Evolutionary conservation across 345 rosid species (phyloP), one percentile per base, ranked within the genome.

Genomic region (Sonneratia caseolaris): DNA sequence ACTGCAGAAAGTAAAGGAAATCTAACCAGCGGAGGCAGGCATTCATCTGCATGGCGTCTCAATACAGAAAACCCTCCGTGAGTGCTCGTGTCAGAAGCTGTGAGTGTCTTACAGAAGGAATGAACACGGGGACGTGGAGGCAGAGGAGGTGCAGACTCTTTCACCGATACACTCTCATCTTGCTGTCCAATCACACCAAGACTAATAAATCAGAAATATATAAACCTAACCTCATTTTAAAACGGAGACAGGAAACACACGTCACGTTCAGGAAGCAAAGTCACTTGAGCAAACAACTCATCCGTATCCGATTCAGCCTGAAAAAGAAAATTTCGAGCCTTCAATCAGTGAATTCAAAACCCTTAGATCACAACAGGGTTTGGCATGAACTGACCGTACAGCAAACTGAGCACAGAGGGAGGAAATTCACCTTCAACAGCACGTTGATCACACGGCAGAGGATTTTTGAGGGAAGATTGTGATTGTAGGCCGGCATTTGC

Each of bases 41-140:
- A 87, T 76, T 87, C 89, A 68, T 84, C 88, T 0, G 92, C 92
- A 69, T 84, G 88, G n/a, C 88, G 82, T 55, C 85, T 79, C 69
- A 83, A 78, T 13, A 85, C 89, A 15, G 92, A 87, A 77, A 87
- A 85, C 4, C 92, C 92, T 6, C 92, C 92, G 40, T 88, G 92
- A 57, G 89, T 87, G 75, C 88, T 87, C 1, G 91, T 87, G 75
- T 87, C 91, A 0, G 88, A 87, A 4, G 88, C 86, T 7, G 88
- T 87, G n/a, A 87, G 81, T 16, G 85, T 82, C 76, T 85, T 85
- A 66, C 84, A 85, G 71, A 85, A 87, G 15, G 84, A 78, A 79
- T 81, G 84, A 7, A 82, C 83, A 27, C 77, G 82, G 73, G 78
- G 76, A 3, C 80, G 77, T 5, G 84, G 79, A 4, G 80, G 70